Conservation (phyloP, 139 green algal species). For the Coelastrella sp. region DNA sequence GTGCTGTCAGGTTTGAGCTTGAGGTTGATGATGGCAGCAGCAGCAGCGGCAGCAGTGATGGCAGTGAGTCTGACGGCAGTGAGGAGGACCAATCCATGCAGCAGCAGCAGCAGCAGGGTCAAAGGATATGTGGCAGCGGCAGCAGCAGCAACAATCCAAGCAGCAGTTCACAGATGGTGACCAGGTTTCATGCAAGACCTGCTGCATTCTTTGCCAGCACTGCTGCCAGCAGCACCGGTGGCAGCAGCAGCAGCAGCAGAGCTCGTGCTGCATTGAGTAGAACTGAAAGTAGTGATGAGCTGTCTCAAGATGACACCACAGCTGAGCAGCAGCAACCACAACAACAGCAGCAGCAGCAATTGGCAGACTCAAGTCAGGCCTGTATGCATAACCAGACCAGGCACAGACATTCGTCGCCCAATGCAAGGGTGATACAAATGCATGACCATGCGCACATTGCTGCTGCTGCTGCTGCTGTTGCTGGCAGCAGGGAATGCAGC, state of each 20-base stretch:
- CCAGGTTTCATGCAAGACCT: too few species aligned
- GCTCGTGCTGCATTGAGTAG: background rate
- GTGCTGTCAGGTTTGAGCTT: slow-evolving; percentile 20
- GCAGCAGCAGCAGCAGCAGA: slow-evolving; percentile 6
- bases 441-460: too few species aligned
- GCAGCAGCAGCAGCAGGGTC: background rate
- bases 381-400: background rate
- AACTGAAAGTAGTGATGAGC: background rate
- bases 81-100: background rate
- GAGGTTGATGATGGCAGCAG: background rate
- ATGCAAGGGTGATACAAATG: background rate
- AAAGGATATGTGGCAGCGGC: background rate
- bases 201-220: too few species aligned
- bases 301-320: too few species aligned
- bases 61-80: background rate
- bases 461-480: too few species aligned
- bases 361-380: too few species aligned
- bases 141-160: too few species aligned
- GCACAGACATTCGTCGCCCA: background rate
- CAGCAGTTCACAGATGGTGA: too few species aligned
- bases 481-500: background rate
- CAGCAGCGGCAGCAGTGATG: slow-evolving; percentile 25
- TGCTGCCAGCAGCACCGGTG: too few species aligned
- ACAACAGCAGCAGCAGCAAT: background rate
- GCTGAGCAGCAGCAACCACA: slow-evolving; percentile 1